Percentiles rank a stretch among this genome's conserved stretches.
Conservation (phyloP, 176 grass and related monocot species). For the Bromus sterilis region DNA sequence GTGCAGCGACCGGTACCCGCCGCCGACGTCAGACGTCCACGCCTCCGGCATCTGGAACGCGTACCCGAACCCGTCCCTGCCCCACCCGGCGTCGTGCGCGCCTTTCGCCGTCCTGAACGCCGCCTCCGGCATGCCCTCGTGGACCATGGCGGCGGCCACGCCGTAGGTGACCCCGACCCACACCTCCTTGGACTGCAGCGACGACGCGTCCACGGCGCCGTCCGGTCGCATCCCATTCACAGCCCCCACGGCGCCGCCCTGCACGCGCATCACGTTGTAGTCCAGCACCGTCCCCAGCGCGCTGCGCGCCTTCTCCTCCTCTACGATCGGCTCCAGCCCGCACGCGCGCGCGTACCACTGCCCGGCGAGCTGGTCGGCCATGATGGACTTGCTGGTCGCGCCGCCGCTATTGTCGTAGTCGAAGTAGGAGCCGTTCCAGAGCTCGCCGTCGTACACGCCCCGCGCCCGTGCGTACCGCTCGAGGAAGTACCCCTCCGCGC, state of each 20-base stretch:
- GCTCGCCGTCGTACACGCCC: slow-evolving; percentile 3
- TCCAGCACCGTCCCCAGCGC: slow-evolving; percentile 41
- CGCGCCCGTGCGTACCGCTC: slow-evolving; percentile 42
- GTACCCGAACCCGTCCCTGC: slow-evolving; percentile 56
- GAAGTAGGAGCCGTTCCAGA: slow-evolving; percentile 36
- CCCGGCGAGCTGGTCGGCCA: slow-evolving; percentile 57
- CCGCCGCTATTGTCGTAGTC: slow-evolving; percentile 17
- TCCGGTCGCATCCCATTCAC: slow-evolving; percentile 64
- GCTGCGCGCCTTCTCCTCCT: slow-evolving; percentile 46
- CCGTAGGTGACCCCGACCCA: slow-evolving; percentile 63
- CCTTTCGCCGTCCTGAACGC: slow-evolving; percentile 56
- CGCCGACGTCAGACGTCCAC: slow-evolving; percentile 33
- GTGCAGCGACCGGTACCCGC: slow-evolving; percentile 44
- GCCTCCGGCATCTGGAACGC: slow-evolving; percentile 62
- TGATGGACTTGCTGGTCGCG: slow-evolving; percentile 45
- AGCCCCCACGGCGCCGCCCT: slow-evolving; percentile 45
- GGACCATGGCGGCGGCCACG: slow-evolving; percentile 53
- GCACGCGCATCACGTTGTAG: slow-evolving; percentile 54
- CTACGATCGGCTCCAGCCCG: slow-evolving; percentile 48
- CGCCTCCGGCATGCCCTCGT: slow-evolving; percentile 57
- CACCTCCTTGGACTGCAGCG: slow-evolving; percentile 53
- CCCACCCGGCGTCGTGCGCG: slow-evolving; percentile 47
- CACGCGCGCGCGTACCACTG: slow-evolving; percentile 57
- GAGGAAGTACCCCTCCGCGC: slow-evolving; percentile 49
- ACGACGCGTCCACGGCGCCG: slow-evolving; percentile 32